A percentile compares a stretch with the other conserved stretches of the same genome.
phyloP scores from a whole-genome alignment of 2,329 filamentous ascomycete genomes.

The Fusarium cicatricum region DNA sequence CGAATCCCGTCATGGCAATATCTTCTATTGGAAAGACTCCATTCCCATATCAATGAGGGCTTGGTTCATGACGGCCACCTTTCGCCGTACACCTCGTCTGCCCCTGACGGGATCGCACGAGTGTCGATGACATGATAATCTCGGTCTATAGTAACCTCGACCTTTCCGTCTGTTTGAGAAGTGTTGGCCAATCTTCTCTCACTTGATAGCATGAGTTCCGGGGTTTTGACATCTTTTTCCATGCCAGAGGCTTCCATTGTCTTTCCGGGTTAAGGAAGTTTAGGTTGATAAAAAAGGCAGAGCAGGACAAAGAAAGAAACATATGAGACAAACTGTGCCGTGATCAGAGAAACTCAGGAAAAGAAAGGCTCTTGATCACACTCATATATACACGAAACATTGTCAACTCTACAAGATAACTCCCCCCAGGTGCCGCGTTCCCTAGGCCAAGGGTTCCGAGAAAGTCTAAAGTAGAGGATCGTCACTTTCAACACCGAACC shows the following conservation, averaged over 20 bases:
- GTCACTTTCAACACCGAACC: background rate
- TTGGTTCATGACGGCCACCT: constrained; percentile 37
- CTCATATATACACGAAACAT: background rate
- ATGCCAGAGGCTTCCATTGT: background rate
- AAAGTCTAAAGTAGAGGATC: no score
- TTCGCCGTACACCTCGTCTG: constrained; percentile 31
- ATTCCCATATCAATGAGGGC: constrained; percentile 38
- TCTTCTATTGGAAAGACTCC: constrained; percentile 28
- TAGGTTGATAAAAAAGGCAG: background rate
- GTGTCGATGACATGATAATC: constrained; percentile 35
- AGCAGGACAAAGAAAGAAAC: background rate
- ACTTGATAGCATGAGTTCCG: background rate
- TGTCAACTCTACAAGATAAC: background rate
- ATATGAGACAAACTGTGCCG: background rate
- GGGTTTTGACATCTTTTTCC: background rate
- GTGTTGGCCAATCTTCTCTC: no score
- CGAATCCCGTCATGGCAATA: constrained; percentile 38
- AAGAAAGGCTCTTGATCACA: background rate
- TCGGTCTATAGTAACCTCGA: background rate
- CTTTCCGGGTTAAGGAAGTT: background rate
- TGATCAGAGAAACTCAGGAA: background rate
- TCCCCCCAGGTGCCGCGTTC: background rate
- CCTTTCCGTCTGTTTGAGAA: background rate
- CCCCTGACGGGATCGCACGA: constrained; percentile 15
- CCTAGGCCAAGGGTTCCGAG: no score